phyloP scores from a whole-genome alignment of 805 yeast genomes.

The Blastobotrys muscicola region DNA sequence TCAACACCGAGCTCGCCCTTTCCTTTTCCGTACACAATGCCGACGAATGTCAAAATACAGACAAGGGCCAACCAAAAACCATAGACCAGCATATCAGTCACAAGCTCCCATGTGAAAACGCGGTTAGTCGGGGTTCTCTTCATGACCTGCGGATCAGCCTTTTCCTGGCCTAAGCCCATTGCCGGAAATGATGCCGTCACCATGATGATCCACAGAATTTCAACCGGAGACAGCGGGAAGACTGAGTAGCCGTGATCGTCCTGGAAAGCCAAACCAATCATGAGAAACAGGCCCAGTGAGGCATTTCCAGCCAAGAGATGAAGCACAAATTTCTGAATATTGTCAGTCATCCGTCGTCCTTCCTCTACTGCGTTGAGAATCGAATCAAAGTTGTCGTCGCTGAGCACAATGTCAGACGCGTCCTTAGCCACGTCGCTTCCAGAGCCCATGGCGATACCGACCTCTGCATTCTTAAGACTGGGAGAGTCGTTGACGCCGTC shows the following conservation, averaged over 20 bases:
- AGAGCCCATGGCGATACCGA: slow-evolving; percentile 79
- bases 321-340: slow-evolving; percentile 68
- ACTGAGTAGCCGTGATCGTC: slow-evolving; percentile 59
- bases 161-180: slow-evolving; percentile 68
- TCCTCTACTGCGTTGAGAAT: slow-evolving; percentile 71
- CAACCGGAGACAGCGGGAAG: slow-evolving; percentile 73
- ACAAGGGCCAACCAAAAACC: slow-evolving; percentile 67
- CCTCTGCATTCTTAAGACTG: slow-evolving; percentile 64
- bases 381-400: slow-evolving; percentile 73
- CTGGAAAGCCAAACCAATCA: slow-evolving; percentile 65
- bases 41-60: slow-evolving; percentile 57
- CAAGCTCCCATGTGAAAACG: slow-evolving; percentile 57
- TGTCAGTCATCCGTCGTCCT: slow-evolving; percentile 70
- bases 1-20: slow-evolving; percentile 52
- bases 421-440: slow-evolving; percentile 84
- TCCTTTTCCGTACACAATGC: slow-evolving; percentile 59
- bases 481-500: slow-evolving; percentile 83
- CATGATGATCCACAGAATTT: slow-evolving; percentile 71
- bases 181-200: slow-evolving; percentile 77
- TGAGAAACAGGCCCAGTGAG: slow-evolving; percentile 56
- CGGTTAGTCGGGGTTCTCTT: slow-evolving; percentile 53
- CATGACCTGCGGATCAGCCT: slow-evolving; percentile 55
- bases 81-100: slow-evolving; percentile 60
- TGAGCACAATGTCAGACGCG: slow-evolving; percentile 65
- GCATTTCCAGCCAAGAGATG: slow-evolving; percentile 67